Evolutionary conservation across 352 stramenopile species (phyloP), one percentile per base, ranked within the genome.

Genomic region (Phytophthora lateralis): DNA sequence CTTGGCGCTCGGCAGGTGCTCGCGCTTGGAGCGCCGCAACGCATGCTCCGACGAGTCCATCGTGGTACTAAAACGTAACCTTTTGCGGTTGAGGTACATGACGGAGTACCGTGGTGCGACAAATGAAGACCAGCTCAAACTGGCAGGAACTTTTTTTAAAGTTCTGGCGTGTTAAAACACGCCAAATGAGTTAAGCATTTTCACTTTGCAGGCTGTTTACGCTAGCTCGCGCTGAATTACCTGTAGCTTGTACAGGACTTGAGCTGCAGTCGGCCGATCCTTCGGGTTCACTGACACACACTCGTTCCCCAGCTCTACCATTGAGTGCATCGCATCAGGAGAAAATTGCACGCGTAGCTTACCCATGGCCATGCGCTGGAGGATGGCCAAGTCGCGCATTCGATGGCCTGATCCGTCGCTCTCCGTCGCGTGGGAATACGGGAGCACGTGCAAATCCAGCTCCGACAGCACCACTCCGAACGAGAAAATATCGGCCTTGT

Each of bases 21-120:
- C 71, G 20, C 76, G 64, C 71, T 71, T 77, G 21, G 76, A 82
- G 29, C 71, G 63, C 5, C 73, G 73, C 47, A 60, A 54, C 21
- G 52, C 17, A 4, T 34, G 26, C 10, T 63, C 44, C 24, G 55
- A 51, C 34, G 57, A 24, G 15, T 44, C 54, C 54, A 32, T 45
- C 26, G 26, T 6, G 6, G n/a, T n/a, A 12, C 37, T 20, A 43
- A 21, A 43, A 24, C 37, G 26, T 30, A 30, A 30, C 26, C 26
- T 4, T 30, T 8, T 30, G 26, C n/a, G n/a, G n/a, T n/a, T n/a
- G n/a, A n/a, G 26, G 4, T 8, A 30, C 4, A 30, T 30, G 21
- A 37, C n/a, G n/a, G 12, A 38, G 32, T 38, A 38, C 32, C 8
- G 32, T 38, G 32, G 5, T n/a, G 32, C 5, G 32, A 17, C 32